Evolutionary conservation across 2,329 filamentous ascomycete species (phyloP).

Genomic region (Emmonsia crescens): DNA sequence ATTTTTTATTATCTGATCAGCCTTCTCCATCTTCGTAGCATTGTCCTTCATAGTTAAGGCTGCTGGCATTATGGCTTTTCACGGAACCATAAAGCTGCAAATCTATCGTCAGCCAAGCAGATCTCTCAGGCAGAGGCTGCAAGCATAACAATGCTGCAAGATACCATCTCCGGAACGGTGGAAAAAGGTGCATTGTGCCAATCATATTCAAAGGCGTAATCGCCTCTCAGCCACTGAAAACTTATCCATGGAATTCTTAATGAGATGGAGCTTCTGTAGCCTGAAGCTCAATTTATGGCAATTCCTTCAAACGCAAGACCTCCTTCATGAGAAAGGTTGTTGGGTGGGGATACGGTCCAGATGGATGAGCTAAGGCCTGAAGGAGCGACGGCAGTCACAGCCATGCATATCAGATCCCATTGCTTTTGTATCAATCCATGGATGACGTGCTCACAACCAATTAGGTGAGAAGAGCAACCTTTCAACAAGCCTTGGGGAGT

Average conservation of each 20-base stretch:
- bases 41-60: neutral
- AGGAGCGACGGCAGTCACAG: neutral
- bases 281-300: neutral
- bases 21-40: neutral
- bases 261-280: neutral
- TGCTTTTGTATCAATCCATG: neutral
- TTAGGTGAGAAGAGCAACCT: neutral
- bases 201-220: neutral
- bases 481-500: neutral
- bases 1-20: neutral
- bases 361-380: neutral
- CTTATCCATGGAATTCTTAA: neutral
- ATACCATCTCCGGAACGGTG: neutral
- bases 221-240: neutral
- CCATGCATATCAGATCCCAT: neutral
- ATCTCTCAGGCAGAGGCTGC: neutral
- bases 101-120: neutral
- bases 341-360: neutral
- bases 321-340: neutral
- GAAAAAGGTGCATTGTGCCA: neutral
- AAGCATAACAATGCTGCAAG: neutral
- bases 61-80: neutral
- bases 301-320: neutral
- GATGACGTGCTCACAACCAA: neutral
- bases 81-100: neutral